Evolutionary conservation across 129 eudicot species (phyloP).

Genomic region (Silybum marianum): DNA sequence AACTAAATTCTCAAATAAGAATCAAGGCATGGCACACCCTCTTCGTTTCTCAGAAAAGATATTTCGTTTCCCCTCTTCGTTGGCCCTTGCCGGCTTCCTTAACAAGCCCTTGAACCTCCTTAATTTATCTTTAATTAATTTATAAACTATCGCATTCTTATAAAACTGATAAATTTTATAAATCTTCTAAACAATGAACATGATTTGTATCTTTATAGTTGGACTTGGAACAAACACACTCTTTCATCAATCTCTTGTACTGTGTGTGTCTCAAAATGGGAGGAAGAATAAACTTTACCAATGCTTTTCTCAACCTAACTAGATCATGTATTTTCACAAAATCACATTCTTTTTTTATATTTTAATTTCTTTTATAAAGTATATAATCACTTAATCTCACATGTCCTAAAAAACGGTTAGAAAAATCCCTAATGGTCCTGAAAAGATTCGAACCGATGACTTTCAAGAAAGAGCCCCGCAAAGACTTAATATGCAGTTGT

Average conservation of each 20-base stretch:
- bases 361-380: neutral
- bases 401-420: neutral
- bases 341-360: neutral
- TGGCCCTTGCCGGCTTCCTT: too few species aligned
- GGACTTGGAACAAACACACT: neutral
- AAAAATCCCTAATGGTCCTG: too few species aligned
- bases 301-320: neutral
- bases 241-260: neutral
- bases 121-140: too few species aligned
- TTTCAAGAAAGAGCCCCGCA: too few species aligned
- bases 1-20: neutral
- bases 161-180: too few species aligned
- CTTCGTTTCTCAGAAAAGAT: too few species aligned
- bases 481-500: too few species aligned
- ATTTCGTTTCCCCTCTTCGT: too few species aligned
- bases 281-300: constrained; percentile 2
- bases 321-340: neutral
- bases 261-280: constrained; percentile 5
- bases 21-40: too few species aligned
- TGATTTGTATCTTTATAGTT: neutral
- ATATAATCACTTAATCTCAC: neutral
- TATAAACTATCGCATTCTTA: too few species aligned
- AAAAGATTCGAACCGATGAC: neutral
- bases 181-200: neutral
- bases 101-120: too few species aligned